Percentiles rank a stretch among this genome's conserved stretches.
These are phyloP conservation scores for Cercospora sesami DNA, from an alignment of 2,329 filamentous ascomycete genomes.

Conservation along the genomic window DNA sequence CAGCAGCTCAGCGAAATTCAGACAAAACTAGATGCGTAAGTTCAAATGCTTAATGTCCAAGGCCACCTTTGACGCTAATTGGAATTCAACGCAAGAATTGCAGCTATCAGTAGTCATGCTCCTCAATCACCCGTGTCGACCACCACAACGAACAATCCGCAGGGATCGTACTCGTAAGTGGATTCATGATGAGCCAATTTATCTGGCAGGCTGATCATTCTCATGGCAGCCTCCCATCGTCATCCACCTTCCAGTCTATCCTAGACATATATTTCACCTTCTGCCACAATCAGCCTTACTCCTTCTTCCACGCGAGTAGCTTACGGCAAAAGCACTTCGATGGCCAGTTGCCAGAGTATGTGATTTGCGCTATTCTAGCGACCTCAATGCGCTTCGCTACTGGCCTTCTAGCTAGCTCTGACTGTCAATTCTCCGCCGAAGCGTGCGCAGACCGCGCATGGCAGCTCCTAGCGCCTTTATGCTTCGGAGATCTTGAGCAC, in stretches of 20 bases:
- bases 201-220: not conserved
- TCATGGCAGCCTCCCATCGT: not conserved
- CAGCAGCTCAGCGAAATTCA: not conserved
- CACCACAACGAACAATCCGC: not conserved
- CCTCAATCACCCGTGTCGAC: not conserved
- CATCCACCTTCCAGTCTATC: not conserved
- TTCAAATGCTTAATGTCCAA: not conserved
- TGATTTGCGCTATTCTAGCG: not conserved
- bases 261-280: conserved; percentile 5
- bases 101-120: not conserved
- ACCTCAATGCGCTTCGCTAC: not conserved
- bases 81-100: not conserved
- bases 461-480: not conserved
- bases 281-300: conserved; percentile 8
- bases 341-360: not conserved
- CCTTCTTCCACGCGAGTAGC: conserved; percentile 5
- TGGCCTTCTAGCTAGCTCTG: not conserved
- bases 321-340: not conserved
- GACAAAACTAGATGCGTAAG: not conserved
- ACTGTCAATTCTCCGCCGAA: not conserved
- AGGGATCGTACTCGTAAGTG: not conserved
- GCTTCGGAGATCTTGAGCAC: not conserved
- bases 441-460: not conserved
- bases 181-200: not conserved
- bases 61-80: not conserved